A percentile compares a stretch with the other conserved stretches of the same genome.
Evolutionary conservation across 2,329 filamentous ascomycete species (phyloP).

Genomic region (Scedosporium apiospermum): DNA sequence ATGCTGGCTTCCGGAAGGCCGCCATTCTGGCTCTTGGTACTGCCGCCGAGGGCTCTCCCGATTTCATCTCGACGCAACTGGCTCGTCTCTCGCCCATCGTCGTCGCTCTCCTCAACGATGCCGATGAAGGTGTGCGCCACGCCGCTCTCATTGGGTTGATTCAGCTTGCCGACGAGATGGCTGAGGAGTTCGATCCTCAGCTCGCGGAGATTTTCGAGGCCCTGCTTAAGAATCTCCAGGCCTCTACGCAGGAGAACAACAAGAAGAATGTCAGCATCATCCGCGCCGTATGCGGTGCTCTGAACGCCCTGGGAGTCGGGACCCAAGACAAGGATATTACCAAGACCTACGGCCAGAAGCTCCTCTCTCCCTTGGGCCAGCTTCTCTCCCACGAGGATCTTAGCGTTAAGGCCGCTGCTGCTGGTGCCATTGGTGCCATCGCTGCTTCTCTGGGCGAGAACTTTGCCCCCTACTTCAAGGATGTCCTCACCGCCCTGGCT

Average conservation of each 20-base stretch:
- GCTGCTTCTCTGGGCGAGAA: constrained; percentile 73
- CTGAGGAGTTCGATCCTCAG: constrained; percentile 78
- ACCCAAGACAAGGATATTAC: constrained; percentile 59
- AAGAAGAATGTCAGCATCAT: constrained; percentile 79
- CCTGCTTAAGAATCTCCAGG: constrained; percentile 80
- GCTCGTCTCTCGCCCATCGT: constrained; percentile 77
- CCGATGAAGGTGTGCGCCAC: constrained; percentile 74
- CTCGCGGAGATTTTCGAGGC: constrained; percentile 78
- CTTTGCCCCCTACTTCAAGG: constrained; percentile 86
- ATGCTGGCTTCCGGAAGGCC: constrained; percentile 76
- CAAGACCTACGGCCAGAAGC: constrained; percentile 67
- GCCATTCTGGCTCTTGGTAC: constrained; percentile 88
- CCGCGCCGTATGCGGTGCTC: constrained; percentile 78
- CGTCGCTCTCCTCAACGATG: constrained; percentile 72
- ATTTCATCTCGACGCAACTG: constrained; percentile 93
- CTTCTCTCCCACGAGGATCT: constrained; percentile 78
- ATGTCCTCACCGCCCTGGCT: constrained; percentile 83
- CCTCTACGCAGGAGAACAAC: constrained; percentile 60
- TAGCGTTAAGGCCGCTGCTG: constrained; percentile 82
- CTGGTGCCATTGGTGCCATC: constrained; percentile 83
- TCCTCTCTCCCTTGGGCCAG: constrained; percentile 76
- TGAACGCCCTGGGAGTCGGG: constrained; percentile 86
- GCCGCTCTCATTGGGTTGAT: constrained; percentile 82
- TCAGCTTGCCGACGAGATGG: constrained; percentile 84
- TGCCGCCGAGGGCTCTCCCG: constrained; percentile 91